A percentile compares a stretch with the other conserved stretches of the same genome.
phyloP scores from a whole-genome alignment of 768 basidiomycete species.

The Collybiopsis luxurians region DNA sequence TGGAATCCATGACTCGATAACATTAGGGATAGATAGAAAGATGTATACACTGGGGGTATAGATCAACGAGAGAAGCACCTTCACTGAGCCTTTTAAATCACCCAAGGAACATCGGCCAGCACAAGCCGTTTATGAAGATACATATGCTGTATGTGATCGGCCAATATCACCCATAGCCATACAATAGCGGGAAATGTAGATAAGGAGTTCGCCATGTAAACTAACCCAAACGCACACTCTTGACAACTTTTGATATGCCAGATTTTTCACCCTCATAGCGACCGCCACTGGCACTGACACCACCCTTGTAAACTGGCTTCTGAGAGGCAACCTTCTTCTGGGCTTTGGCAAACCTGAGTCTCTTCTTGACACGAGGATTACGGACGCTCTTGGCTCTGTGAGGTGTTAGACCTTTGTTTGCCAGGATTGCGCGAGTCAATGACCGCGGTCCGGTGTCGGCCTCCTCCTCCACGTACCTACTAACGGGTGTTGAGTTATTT shows the following conservation, averaged over 20 bases:
- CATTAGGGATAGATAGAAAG: no score
- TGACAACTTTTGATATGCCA: slow-evolving; percentile 89
- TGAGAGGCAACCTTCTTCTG: slow-evolving; percentile 90
- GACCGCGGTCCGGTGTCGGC: slow-evolving; percentile 73
- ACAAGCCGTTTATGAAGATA: no score
- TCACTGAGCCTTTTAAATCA: no score
- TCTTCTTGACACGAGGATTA: slow-evolving; percentile 98
- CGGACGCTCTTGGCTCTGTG: slow-evolving; percentile 84
- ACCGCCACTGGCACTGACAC: slow-evolving; percentile 63
- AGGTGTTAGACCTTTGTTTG: slow-evolving; percentile 94
- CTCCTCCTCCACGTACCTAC: slow-evolving; percentile 30
- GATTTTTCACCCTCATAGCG: slow-evolving; percentile 89
- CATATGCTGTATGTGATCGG: no score
- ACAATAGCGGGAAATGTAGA: background rate
- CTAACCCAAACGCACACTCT: slow-evolving; percentile 72
- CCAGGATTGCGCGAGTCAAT: slow-evolving; percentile 86
- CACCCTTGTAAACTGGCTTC: slow-evolving; percentile 91
- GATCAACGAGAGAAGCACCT: no score
- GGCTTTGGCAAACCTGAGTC: slow-evolving; percentile 89
- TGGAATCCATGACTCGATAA: background rate
- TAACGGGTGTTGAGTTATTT: slow-evolving; percentile 14
- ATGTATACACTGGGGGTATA: no score
- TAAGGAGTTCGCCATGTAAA: background rate
- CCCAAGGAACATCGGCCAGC: no score
- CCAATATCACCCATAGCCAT: no score